Percentiles rank a stretch among this genome's conserved stretches.
Evolutionary conservation across 2,329 filamentous ascomycete species (phyloP).

Genomic region (Cordyceps fumosorosea): DNA sequence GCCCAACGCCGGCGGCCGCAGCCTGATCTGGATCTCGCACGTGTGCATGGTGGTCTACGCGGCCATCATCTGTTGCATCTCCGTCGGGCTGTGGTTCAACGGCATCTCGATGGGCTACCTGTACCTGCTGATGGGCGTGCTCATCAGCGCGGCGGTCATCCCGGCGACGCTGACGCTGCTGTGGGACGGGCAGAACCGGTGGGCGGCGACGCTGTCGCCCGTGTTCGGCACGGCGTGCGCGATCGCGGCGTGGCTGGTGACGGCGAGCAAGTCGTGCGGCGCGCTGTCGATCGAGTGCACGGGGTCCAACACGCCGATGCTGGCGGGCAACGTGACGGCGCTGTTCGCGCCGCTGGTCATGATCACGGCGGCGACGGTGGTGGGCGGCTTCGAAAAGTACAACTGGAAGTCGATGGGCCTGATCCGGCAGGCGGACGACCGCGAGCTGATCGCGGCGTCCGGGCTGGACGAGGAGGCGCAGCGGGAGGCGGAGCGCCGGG

Average conservation of each 20-base stretch:
- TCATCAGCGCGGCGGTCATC: constrained; percentile 79
- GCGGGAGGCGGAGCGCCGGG: constrained; percentile 15
- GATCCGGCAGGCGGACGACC: constrained; percentile 74
- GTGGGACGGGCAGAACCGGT: constrained; percentile 73
- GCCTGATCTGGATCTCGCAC: constrained; percentile 75
- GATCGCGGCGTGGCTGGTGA: constrained; percentile 70
- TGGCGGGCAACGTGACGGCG: constrained; percentile 76
- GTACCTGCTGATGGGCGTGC: constrained; percentile 85
- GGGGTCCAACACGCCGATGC: constrained; percentile 78
- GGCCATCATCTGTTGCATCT: constrained; percentile 69
- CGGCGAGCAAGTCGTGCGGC: constrained; percentile 62
- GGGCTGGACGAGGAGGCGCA: constrained; percentile 35
- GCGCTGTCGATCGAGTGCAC: constrained; percentile 65
- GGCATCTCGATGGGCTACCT: constrained; percentile 84
- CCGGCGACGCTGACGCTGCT: constrained; percentile 74
- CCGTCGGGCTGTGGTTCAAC: constrained; percentile 65
- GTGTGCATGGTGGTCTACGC: constrained; percentile 64
- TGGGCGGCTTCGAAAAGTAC: constrained; percentile 59
- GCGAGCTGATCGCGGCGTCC: constrained; percentile 58
- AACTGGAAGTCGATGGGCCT: constrained; percentile 78
- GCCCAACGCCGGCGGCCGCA: constrained; percentile 65
- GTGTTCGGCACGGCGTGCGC: constrained; percentile 60
- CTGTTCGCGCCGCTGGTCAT: constrained; percentile 66
- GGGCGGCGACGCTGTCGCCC: constrained; percentile 61
- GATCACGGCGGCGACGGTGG: constrained; percentile 64